Evolutionary conservation across 106 monocot species (phyloP).

Genomic region (Xerophyta viscosa): DNA sequence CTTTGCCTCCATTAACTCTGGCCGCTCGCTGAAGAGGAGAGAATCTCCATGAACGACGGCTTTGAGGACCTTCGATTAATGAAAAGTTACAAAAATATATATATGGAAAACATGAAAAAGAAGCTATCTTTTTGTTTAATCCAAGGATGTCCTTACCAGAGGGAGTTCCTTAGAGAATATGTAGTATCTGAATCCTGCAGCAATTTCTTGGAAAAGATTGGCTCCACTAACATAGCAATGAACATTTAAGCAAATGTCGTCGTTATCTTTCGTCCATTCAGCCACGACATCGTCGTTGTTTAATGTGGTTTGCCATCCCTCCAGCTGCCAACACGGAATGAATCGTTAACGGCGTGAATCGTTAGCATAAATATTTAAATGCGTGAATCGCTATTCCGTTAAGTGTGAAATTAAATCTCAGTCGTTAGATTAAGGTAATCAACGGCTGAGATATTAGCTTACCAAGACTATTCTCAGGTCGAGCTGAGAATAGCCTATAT

Average conservation of each 20-base stretch:
- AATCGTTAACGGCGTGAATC: too few relatives aligned
- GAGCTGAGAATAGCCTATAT: too few relatives aligned
- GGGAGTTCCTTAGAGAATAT: constrained; percentile 93
- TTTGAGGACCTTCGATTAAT: constrained; percentile 50
- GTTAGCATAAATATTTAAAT: too few relatives aligned
- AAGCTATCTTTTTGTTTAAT: too few relatives aligned
- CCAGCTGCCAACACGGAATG: constrained; percentile 35
- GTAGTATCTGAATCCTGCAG: constrained; percentile 76
- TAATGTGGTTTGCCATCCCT: constrained; percentile 56
- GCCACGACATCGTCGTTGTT: constrained; percentile 80
- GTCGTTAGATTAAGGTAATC: too few relatives aligned
- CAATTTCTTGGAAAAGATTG: constrained; percentile 62
- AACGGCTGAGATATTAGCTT: too few relatives aligned
- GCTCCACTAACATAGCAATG: constrained; percentile 90
- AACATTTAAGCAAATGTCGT: constrained; percentile 70
- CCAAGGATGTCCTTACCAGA: too few relatives aligned
- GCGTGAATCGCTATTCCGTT: too few relatives aligned
- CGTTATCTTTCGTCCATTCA: constrained; percentile 82
- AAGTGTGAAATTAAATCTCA: too few relatives aligned
- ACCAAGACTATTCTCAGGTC: too few relatives aligned
- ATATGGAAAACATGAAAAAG: too few relatives aligned
- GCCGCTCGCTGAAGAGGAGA: constrained; percentile 43
- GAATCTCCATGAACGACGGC: constrained; percentile 89
- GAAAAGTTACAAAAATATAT: too few relatives aligned
- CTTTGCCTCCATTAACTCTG: constrained; percentile 64